phyloP scores from a whole-genome alignment of 768 basidiomycete species.

The Mycena albidolilacea region DNA sequence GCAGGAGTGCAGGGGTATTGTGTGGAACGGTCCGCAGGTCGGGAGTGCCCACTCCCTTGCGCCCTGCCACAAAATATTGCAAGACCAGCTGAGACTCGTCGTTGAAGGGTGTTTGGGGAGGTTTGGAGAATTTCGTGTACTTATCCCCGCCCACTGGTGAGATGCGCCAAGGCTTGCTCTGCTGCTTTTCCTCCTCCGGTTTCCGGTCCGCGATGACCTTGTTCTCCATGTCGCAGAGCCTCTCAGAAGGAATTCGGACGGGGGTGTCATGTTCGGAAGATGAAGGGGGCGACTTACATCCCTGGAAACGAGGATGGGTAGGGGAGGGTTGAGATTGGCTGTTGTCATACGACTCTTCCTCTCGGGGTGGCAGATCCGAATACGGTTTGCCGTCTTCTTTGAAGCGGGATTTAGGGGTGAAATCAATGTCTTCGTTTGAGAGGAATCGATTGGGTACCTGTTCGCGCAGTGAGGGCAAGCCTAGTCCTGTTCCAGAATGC shows the following conservation, averaged over 20 bases:
- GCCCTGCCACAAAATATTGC: slow-evolving; percentile 13
- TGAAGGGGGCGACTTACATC: neutral
- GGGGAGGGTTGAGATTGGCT: slow-evolving; percentile 6
- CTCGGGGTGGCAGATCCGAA: neutral
- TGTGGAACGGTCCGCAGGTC: slow-evolving; percentile 1
- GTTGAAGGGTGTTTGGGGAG: slow-evolving; percentile 2
- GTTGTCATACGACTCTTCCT: slow-evolving; percentile 2
- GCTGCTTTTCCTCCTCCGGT: neutral
- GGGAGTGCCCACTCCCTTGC: neutral
- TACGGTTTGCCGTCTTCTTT: neutral
- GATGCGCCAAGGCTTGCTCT: neutral
- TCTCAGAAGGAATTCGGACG: slow-evolving; percentile 7
- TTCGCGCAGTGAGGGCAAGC: slow-evolving; percentile 13
- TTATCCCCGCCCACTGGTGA: slow-evolving; percentile 15
- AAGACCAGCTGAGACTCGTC: slow-evolving; percentile 26
- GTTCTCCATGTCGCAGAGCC: neutral
- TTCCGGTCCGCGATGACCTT: neutral
- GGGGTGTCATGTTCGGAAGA: neutral
- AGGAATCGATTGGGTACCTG: slow-evolving; percentile 23
- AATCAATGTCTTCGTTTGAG: slow-evolving; percentile 7
- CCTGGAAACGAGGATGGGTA: neutral
- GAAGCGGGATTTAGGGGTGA: slow-evolving; percentile 1
- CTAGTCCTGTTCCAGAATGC: slow-evolving; percentile 15
- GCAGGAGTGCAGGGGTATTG: slow-evolving; percentile 24
- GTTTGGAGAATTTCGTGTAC: slow-evolving; percentile 14